A percentile compares a stretch with the other conserved stretches of the same genome.
Conservation (phyloP, 805 yeast species). For the Sugiyamaella boreocaroliniensis region DNA sequence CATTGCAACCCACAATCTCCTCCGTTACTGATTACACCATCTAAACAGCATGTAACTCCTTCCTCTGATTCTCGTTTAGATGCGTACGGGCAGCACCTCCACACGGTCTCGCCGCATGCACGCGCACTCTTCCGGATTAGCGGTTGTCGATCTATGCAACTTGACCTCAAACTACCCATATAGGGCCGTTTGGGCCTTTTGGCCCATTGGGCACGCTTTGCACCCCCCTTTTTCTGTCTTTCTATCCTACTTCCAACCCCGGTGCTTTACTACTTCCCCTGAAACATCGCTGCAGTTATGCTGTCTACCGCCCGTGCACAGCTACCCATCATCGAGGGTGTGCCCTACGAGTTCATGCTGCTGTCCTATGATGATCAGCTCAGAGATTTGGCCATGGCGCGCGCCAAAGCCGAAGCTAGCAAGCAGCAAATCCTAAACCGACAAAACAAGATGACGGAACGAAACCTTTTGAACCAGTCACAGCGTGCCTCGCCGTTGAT, state of each 20-base stretch:
- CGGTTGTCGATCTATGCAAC: too few species aligned
- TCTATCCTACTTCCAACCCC: neutral
- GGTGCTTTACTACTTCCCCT: neutral
- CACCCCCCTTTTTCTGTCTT: too few species aligned
- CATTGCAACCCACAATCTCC: too few species aligned
- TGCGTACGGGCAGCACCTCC: too few species aligned
- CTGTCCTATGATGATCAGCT: neutral
- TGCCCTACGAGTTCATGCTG: neutral
- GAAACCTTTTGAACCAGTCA: neutral
- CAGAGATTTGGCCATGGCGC: neutral
- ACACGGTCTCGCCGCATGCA: too few species aligned
- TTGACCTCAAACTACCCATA: too few species aligned
- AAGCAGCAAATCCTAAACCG: neutral
- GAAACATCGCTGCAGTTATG: neutral
- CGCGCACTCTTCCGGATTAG: too few species aligned
- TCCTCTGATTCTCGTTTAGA: too few species aligned
- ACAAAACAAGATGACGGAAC: neutral
- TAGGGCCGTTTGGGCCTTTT: too few species aligned
- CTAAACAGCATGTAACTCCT: too few species aligned
- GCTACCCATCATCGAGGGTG: neutral
- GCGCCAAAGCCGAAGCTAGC: neutral
- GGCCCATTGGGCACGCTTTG: too few species aligned
- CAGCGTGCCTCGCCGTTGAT: slow-evolving; percentile 10
- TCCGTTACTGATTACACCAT: too few species aligned
- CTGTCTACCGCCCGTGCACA: neutral